Conservation (phyloP, 1,139 yeast genomes). For the Saccharomycopsis hybrid region DNA sequence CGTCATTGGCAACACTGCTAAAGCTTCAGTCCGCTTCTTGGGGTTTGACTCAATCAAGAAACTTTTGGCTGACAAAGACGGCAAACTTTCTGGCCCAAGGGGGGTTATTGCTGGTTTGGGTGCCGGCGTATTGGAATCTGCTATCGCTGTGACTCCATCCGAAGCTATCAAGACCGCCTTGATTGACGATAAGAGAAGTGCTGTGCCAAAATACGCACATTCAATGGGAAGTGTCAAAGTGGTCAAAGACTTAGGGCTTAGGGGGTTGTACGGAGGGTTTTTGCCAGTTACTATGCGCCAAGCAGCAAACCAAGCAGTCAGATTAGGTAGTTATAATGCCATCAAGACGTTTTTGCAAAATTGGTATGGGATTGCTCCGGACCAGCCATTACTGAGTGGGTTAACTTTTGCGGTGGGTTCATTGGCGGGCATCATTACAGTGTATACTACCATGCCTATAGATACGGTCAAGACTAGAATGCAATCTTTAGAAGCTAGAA, state of each 20-base stretch:
- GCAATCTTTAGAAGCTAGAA: slow-evolving; percentile 85
- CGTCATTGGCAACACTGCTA: slow-evolving; percentile 91
- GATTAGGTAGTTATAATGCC: slow-evolving; percentile 88
- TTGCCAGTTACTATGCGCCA: slow-evolving; percentile 93
- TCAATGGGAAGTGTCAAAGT: slow-evolving; percentile 63
- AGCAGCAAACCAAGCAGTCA: slow-evolving; percentile 91
- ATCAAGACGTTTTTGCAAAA: slow-evolving; percentile 79
- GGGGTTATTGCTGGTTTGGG: slow-evolving; percentile 95
- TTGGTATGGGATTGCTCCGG: slow-evolving; percentile 54
- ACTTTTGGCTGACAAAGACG: slow-evolving; percentile 71
- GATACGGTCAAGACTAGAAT: slow-evolving; percentile 97
- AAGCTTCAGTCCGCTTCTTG: slow-evolving; percentile 87
- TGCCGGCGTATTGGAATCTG: slow-evolving; percentile 89
- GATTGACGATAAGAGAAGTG: slow-evolving; percentile 82
- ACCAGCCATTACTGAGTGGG: slow-evolving; percentile 69
- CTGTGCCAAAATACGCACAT: slow-evolving; percentile 68
- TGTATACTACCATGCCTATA: slow-evolving; percentile 94
- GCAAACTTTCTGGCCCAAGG: slow-evolving; percentile 80
- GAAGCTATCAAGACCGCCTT: slow-evolving; percentile 95
- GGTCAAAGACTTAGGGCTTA: slow-evolving; percentile 69
- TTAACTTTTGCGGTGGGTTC: slow-evolving; percentile 89
- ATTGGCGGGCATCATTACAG: slow-evolving; percentile 88
- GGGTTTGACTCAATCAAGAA: slow-evolving; percentile 88
- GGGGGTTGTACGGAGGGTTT: slow-evolving; percentile 82
- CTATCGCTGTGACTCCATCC: slow-evolving; percentile 92